These are phyloP conservation scores for Aspergillus arachidicola DNA, from an alignment of 2,329 filamentous ascomycete species.

Conservation along the genomic window DNA sequence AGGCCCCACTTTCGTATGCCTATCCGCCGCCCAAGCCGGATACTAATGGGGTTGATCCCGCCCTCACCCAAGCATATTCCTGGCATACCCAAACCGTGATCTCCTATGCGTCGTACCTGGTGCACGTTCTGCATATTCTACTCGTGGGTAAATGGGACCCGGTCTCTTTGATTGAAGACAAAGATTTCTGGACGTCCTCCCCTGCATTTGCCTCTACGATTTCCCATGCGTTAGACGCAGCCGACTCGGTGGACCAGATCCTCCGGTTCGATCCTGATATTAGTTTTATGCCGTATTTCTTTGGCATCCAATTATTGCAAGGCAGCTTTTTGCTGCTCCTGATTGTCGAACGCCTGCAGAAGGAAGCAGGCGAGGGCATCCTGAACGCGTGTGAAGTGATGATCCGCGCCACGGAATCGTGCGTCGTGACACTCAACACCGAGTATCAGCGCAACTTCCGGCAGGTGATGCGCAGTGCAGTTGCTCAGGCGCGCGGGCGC, in stretches of 20 bases:
- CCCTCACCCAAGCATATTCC: conserved; percentile 35
- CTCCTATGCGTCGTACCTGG: conserved; percentile 87
- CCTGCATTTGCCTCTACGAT: conserved; percentile 86
- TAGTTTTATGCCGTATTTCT: conserved; percentile 97
- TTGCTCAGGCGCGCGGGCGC: conserved; percentile 82
- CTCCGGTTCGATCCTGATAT: conserved; percentile 88
- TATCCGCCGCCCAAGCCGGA: conserved; percentile 64
- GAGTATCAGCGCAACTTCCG: conserved; percentile 97
- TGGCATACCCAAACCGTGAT: conserved; percentile 80
- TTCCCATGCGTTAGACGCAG: conserved; percentile 83
- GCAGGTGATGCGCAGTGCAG: conserved; percentile 89
- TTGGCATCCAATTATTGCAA: conserved; percentile 88
- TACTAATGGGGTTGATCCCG: conserved; percentile 46
- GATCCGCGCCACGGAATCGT: conserved; percentile 87
- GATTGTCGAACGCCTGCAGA: conserved; percentile 85
- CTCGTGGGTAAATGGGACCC: conserved; percentile 96
- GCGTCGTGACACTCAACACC: conserved; percentile 86
- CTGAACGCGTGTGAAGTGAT: conserved; percentile 91
- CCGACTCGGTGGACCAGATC: conserved; percentile 83
- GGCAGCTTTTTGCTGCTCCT: conserved; percentile 84
- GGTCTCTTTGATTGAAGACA: conserved; percentile 87
- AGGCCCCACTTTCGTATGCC: conserved; percentile 43
- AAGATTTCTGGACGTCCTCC: conserved; percentile 91
- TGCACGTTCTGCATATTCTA: conserved; percentile 89
- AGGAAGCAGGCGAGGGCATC: conserved; percentile 81